Evolutionary conservation across 768 basidiomycete genomes (phyloP), one percentile per base, ranked within the genome.

Genomic region (Russula vinacea): DNA sequence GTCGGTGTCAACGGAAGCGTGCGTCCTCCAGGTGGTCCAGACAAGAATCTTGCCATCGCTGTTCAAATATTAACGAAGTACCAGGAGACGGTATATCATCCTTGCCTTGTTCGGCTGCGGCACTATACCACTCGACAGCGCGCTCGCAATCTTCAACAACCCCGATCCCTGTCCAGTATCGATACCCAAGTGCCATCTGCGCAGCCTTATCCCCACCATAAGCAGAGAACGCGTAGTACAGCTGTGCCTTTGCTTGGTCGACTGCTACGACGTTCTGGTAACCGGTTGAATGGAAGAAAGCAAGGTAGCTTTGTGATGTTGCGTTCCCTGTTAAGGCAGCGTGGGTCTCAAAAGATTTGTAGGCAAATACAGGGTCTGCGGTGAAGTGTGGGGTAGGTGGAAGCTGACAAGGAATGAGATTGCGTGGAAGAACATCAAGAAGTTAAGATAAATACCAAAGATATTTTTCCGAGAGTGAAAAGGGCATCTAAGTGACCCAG

Each of bases 91-190:
- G 33, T 2, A 19, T 39, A 26, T 2, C 22, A 26, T 9, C 68
- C 75, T 64, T 68, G 90, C 94, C 84, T 76, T 92, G 84, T 67
- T 94, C 91, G 17, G 95, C 91, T 0, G 94, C 93, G 47, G 79
- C 80, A 71, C 94, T 90, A 73, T 98, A 99, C 89, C 92, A 98
- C 32, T 84, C 82, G 59, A 93, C 77, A 16, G 97, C 92, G 13
- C 83, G 79, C 70, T 86, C 80, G 74, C 97, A 98, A 69, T 87
- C 86, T 73, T 98, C 94, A 58, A 85, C 77, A 0, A 93, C 88
- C 13, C 95, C 92, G 62, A 99, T 97, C 1, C 97, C 97, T 44
- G 90, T 88, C 95, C 94, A 98, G 71, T 95, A 88, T 32, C 94
- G 84, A 74, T 96, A 98, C 0, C 88, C 97, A 37, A 98, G 79